These are phyloP conservation scores for Didymella arachidicola DNA, from an alignment of 2,329 filamentous ascomycete species.

Conservation along the genomic window DNA sequence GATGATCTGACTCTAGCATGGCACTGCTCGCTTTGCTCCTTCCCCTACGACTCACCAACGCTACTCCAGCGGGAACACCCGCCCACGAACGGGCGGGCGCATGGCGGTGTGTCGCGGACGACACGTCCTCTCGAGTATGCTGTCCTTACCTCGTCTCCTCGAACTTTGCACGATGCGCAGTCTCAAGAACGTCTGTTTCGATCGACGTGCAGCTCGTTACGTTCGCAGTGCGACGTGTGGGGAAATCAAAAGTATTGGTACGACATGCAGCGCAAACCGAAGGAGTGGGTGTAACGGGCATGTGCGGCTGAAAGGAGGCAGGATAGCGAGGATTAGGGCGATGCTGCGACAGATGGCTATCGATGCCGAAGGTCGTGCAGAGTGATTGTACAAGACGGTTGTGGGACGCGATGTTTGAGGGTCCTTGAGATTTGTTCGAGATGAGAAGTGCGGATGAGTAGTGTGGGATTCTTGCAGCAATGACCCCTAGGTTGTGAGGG, in stretches of 20 bases:
- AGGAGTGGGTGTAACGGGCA: constrained; percentile 12
- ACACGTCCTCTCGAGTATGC: constrained; percentile 4
- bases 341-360: constrained; percentile 19
- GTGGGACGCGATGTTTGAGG: constrained; percentile 8
- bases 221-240: constrained; percentile 21
- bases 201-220: constrained; percentile 18
- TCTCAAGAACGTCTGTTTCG: constrained; percentile 13
- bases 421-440: not conserved
- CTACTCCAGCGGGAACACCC: constrained; percentile 8
- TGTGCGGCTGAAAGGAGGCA: constrained; percentile 24
- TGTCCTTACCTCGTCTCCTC: constrained; percentile 2
- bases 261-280: constrained; percentile 18
- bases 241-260: constrained; percentile 28
- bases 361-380: constrained; percentile 15
- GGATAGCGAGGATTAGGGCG: constrained; percentile 18
- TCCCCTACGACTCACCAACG: not conserved
- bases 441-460: not conserved
- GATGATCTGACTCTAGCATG: constrained; percentile 9
- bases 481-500: constrained; percentile 1
- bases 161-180: constrained; percentile 1
- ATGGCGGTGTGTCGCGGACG: constrained; percentile 12
- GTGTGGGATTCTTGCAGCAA: not conserved
- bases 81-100: constrained; percentile 3
- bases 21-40: not conserved
- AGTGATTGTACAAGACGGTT: constrained; percentile 14